phyloP scores from a whole-genome alignment of 2,329 filamentous ascomycete species.

The Anisogramma anomala region DNA sequence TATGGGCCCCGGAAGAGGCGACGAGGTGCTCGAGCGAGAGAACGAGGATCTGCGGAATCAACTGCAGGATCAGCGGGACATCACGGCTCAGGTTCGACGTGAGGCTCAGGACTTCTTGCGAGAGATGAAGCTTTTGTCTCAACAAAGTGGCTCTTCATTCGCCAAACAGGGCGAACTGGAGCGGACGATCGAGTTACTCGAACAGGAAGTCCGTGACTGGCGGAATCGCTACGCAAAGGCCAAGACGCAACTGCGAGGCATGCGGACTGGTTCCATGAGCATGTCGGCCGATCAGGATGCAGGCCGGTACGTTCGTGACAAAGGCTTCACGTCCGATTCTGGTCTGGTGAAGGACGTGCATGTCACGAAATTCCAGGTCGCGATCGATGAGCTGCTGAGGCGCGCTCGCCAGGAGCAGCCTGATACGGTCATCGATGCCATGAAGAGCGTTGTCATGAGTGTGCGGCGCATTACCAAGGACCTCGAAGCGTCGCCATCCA shows the following conservation, averaged over 20 bases:
- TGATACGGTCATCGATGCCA: constrained; percentile 65
- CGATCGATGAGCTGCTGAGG: constrained; percentile 81
- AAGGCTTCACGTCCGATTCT: constrained; percentile 55
- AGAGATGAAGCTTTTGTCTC: constrained; percentile 81
- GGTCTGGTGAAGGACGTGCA: constrained; percentile 85
- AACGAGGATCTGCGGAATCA: constrained; percentile 57
- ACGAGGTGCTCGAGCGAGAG: constrained; percentile 50
- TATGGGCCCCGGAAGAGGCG: constrained; percentile 21
- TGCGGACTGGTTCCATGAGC: constrained; percentile 71
- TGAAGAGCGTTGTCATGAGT: constrained; percentile 74
- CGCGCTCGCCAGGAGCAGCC: constrained; percentile 63
- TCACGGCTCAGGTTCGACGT: constrained; percentile 75
- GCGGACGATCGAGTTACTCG: constrained; percentile 61
- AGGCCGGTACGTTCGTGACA: constrained; percentile 53
- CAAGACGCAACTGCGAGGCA: constrained; percentile 73
- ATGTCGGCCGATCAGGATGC: constrained; percentile 58
- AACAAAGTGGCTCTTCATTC: constrained; percentile 65
- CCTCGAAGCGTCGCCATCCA: constrained; percentile 48
- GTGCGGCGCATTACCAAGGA: constrained; percentile 79
- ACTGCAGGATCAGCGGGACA: constrained; percentile 61
- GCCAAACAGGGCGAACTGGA: constrained; percentile 74
- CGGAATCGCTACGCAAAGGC: constrained; percentile 76
- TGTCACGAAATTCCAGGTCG: constrained; percentile 88
- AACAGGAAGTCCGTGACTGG: constrained; percentile 81
- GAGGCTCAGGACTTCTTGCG: constrained; percentile 74